phyloP scores from a whole-genome alignment of 208 protist genomes.

The Lotmaria passim region DNA sequence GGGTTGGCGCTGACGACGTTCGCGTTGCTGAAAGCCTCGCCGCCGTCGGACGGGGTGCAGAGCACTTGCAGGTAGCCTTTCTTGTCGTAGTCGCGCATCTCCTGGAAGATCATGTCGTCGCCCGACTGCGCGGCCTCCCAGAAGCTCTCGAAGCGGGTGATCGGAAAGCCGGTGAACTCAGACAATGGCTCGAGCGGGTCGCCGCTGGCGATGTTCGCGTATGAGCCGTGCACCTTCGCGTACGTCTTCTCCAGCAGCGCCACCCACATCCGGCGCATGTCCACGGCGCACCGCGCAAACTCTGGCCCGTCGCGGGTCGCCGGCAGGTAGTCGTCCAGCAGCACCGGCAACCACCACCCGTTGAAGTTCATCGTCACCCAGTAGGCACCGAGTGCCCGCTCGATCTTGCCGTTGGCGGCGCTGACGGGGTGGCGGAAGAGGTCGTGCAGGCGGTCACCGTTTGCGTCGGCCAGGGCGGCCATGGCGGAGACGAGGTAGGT shows the following conservation, averaged over 20 bases:
- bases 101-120: slow-evolving; percentile 61
- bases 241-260: slow-evolving; percentile 87
- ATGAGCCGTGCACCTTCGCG: slow-evolving; percentile 84
- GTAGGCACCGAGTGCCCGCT: slow-evolving; percentile 73
- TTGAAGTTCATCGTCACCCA: slow-evolving; percentile 82
- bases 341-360: slow-evolving; percentile 81
- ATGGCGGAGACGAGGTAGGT: slow-evolving; percentile 82
- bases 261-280: slow-evolving; percentile 86
- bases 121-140: slow-evolving; percentile 51
- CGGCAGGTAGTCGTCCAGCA: slow-evolving; percentile 85
- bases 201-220: slow-evolving; percentile 81
- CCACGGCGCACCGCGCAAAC: slow-evolving; percentile 60
- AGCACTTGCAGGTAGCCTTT: slow-evolving; percentile 66
- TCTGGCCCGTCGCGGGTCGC: slow-evolving; percentile 58
- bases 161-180: slow-evolving; percentile 82
- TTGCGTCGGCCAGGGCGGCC: slow-evolving; percentile 54
- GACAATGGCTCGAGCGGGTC: slow-evolving; percentile 73
- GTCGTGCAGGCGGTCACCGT: slow-evolving; percentile 41
- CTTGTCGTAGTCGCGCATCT: slow-evolving; percentile 51
- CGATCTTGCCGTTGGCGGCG: slow-evolving; percentile 50
- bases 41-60: slow-evolving; percentile 62
- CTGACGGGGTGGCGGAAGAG: slow-evolving; percentile 77
- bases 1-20: slow-evolving; percentile 40
- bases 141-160: slow-evolving; percentile 65
- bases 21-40: slow-evolving; percentile 44